Evolutionary conservation across 768 basidiomycete genomes (phyloP).

Genomic region (Lactifluus subvellereus): DNA sequence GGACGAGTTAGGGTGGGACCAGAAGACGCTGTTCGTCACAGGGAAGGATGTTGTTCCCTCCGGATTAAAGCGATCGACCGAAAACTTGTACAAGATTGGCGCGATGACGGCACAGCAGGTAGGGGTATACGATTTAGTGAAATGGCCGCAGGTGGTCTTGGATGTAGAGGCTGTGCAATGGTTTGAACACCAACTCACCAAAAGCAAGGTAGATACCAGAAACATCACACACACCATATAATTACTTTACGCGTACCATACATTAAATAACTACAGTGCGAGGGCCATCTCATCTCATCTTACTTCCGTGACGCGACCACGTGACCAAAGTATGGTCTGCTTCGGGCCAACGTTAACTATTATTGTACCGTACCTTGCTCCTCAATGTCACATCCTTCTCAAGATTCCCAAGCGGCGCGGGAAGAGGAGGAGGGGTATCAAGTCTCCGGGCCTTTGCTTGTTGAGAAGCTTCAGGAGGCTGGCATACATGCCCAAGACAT

Average conservation of each 20-base stretch:
- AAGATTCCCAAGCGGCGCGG: constrained; percentile 42
- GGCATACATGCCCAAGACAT: constrained; percentile 88
- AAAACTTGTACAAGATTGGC: constrained; percentile 67
- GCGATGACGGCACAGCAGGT: constrained; percentile 59
- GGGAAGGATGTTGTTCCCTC: constrained; percentile 51
- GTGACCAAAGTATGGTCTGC: constrained; percentile 9
- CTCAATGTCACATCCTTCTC: constrained; percentile 52
- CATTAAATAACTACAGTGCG: not conserved
- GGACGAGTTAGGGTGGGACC: constrained; percentile 53
- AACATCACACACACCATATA: not conserved
- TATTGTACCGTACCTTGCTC: not conserved
- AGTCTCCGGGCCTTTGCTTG: constrained; percentile 75
- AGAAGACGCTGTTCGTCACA: constrained; percentile 70
- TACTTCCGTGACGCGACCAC: constrained; percentile 20
- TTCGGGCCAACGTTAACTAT: not conserved
- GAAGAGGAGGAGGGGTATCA: constrained; percentile 50
- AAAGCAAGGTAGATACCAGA: constrained; percentile 25
- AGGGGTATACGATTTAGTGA: constrained; percentile 76
- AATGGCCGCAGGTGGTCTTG: constrained; percentile 75
- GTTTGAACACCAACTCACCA: constrained; percentile 60
- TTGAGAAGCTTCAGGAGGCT: constrained; percentile 79
- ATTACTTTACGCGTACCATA: not conserved
- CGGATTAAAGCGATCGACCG: constrained; percentile 54
- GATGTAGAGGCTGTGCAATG: constrained; percentile 79
- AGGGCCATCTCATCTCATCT: not conserved